A percentile compares a stretch with the other conserved stretches of the same genome.
Conservation (phyloP, 768 basidiomycete species). For the Suillus americanus region DNA sequence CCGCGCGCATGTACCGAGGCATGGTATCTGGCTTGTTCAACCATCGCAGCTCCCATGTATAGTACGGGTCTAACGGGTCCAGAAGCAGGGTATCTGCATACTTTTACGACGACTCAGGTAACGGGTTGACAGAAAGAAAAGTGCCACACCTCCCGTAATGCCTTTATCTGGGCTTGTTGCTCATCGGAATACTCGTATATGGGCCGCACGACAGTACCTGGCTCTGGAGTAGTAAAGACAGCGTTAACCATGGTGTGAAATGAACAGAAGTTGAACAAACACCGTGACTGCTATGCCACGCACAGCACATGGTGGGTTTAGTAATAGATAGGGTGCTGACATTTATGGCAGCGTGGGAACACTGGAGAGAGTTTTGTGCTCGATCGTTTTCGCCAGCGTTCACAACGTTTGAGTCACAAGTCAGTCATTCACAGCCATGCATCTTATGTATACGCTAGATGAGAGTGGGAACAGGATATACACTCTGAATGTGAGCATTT, state of each 20-base stretch:
- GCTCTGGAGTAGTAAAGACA: conserved; percentile 57
- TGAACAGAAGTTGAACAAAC: neutral
- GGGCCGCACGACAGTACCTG: conserved; percentile 53
- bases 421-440: conserved; percentile 62
- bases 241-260: conserved; percentile 34
- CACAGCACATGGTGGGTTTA: neutral
- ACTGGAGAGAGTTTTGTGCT: neutral
- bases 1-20: conserved; percentile 78
- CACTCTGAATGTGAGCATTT: conserved; percentile 79
- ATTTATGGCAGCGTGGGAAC: conserved; percentile 9
- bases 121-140: neutral
- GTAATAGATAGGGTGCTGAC: conserved; percentile 3
- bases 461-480: conserved; percentile 79
- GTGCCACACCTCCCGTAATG: conserved; percentile 56
- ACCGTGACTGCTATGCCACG: neutral
- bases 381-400: neutral
- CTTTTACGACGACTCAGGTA: conserved; percentile 34
- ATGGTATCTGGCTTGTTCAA: conserved; percentile 62
- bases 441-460: conserved; percentile 93
- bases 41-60: conserved; percentile 79
- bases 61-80: conserved; percentile 67
- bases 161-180: conserved; percentile 58
- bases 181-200: conserved; percentile 60
- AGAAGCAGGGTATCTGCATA: conserved; percentile 66
- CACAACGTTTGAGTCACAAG: no score